Base-by-base conservation (phyloP, 2,329 filamentous ascomycete genomes). In the Ceratocystis lukuohia region DNA sequence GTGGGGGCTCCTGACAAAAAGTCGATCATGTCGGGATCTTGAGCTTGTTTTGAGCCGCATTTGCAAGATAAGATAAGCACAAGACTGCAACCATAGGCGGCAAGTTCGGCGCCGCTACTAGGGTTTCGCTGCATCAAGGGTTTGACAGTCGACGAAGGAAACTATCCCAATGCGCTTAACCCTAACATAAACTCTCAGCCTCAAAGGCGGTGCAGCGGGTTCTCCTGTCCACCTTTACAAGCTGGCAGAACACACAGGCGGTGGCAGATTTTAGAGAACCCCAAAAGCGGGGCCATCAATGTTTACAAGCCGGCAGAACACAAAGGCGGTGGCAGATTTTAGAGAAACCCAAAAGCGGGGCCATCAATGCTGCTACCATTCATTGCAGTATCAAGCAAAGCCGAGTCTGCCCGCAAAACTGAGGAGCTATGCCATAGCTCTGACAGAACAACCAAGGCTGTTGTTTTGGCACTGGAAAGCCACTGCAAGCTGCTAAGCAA, bases 21-120 rank as follows among this genome's bases (percentile, higher is more conserved):
- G 22, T 56, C 50, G 50, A 56, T 56, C 50, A 56, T 12, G 6
- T 50, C 45, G 48, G 25, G 45, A 25, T 44, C 37, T 53, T 57
- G 63, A 65, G 48, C 63, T 65, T 59, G 33, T 65, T 41, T 41
- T 65, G 37, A 59, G 63, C 63, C 63, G 50, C 50, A 65, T 37
- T 15, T 1, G 3, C 28, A 41, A 65, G 37, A 50, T 41, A 30
- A 37, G 63, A 65, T 57, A 44, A 22, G 30, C 30, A 6, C 30
- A 59, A 61, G 4, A 10, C 15, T n/a, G 48, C 20, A 8, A 50
- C n/a, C 17, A n/a, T 1, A 20, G 5, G 10, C n/a, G 12, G 50
- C 45, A 17, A 48, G 15, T 4, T 50, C 7, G n/a, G n/a, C n/a
- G 17, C 5, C 46, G 46, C n/a, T 22, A 10, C 6, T 48, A 20